A percentile compares a stretch with the other conserved stretches of the same genome.
Evolutionary conservation across 192 early-diverging fungal species (phyloP).

Genomic region (Coemansia sp.): DNA sequence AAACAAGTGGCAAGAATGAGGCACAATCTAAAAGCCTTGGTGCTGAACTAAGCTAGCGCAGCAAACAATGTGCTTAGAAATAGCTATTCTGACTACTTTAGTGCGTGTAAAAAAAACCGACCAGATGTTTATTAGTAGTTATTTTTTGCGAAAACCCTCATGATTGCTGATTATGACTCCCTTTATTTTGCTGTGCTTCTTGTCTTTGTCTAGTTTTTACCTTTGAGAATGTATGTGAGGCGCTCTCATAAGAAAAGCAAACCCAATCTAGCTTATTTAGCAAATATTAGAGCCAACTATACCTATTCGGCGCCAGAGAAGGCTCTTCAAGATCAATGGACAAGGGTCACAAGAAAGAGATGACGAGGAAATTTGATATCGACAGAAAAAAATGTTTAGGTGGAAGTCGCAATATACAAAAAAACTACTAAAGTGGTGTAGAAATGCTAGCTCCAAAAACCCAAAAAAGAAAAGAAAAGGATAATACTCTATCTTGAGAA

Average conservation of each 20-base stretch:
- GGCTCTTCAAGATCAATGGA: no score
- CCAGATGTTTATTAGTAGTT: not conserved
- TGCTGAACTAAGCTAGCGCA: not conserved
- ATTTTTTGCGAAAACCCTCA: not conserved
- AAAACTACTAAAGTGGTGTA: not conserved
- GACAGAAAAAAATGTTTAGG: no score
- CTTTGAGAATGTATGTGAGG: not conserved
- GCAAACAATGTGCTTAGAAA: not conserved
- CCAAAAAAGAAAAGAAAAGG: not conserved
- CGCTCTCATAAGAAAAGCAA: not conserved
- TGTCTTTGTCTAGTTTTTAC: no score
- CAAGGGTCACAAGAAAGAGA: no score
- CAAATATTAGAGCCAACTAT: not conserved
- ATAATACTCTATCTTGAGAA: not conserved
- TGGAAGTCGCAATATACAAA: no score
- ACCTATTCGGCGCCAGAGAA: not conserved
- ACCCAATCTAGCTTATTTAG: not conserved
- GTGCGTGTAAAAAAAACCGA: not conserved
- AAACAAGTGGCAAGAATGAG: not conserved
- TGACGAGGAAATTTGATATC: no score
- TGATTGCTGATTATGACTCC: not conserved
- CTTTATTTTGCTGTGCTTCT: not conserved
- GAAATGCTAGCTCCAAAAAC: not conserved
- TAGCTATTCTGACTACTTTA: not conserved
- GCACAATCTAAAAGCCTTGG: not conserved